Evolutionary conservation across 768 basidiomycete genomes (phyloP).

Genomic region (Auriscalpium orientale): DNA sequence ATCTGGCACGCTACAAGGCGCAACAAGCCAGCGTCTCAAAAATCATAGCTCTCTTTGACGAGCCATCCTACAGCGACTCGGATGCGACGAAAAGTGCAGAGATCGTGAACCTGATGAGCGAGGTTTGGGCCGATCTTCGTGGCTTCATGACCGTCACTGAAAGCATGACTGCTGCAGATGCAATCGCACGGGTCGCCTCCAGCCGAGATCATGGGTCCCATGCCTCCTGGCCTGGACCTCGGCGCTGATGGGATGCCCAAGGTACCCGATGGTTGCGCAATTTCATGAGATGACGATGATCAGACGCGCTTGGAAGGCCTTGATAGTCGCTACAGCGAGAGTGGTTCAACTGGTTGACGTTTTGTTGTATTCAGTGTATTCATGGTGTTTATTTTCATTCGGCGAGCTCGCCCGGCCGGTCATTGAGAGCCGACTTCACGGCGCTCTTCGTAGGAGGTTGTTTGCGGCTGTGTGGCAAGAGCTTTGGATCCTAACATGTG

Average conservation of each 20-base stretch:
- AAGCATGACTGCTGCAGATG: constrained; percentile 40
- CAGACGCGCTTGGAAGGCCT: too few relatives aligned
- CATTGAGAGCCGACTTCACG: too few relatives aligned
- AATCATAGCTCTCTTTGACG: constrained; percentile 63
- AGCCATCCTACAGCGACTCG: constrained; percentile 48
- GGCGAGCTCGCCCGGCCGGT: too few relatives aligned
- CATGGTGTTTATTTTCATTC: too few relatives aligned
- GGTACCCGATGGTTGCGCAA: constrained; percentile 32
- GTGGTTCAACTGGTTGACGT: too few relatives aligned
- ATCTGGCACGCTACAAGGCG: constrained; percentile 54
- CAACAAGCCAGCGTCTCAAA: constrained; percentile 51
- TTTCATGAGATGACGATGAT: constrained; percentile 7
- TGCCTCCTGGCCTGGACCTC: constrained; percentile 62
- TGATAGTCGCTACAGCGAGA: too few relatives aligned
- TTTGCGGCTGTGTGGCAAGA: too few relatives aligned
- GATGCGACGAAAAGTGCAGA: constrained; percentile 36
- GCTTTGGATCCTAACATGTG: too few relatives aligned
- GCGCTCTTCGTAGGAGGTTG: too few relatives aligned
- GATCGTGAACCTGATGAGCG: constrained; percentile 65
- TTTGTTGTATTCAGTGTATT: too few relatives aligned
- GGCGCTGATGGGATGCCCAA: constrained; percentile 49
- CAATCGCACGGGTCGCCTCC: constrained; percentile 76
- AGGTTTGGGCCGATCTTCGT: constrained; percentile 36
- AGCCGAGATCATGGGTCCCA: constrained; percentile 72
- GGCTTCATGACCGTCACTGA: background rate